Conservation (phyloP, 129 eudicot genomes). For the Arctium minus region DNA sequence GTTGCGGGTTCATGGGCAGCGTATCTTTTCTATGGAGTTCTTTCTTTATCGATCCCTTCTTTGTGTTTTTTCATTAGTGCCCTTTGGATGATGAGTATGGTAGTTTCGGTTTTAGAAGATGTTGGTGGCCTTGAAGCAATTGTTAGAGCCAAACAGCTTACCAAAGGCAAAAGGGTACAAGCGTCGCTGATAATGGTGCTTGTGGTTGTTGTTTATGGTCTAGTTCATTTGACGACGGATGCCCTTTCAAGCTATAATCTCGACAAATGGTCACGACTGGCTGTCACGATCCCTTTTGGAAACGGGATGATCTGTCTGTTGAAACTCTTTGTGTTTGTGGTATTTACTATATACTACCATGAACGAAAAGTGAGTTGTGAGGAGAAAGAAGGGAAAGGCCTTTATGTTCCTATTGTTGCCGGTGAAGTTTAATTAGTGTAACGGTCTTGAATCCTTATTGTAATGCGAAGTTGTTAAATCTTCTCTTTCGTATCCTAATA, state of each 20-base stretch:
- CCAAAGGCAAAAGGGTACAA: constrained; percentile 17
- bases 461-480: background rate
- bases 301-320: constrained; percentile 11
- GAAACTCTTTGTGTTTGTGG: constrained; percentile 32
- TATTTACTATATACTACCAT: constrained; percentile 28
- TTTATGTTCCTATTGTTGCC: constrained; percentile 19
- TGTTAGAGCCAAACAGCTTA: constrained; percentile 10
- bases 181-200: constrained; percentile 9
- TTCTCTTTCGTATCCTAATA: background rate
- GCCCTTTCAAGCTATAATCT: background rate
- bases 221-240: background rate
- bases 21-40: background rate
- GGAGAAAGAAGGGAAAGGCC: constrained; percentile 7
- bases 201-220: background rate
- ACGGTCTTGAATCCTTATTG: background rate
- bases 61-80: constrained; percentile 1
- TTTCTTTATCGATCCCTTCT: background rate
- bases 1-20: background rate
- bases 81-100: constrained; percentile 30
- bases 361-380: constrained; percentile 17
- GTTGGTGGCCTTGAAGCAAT: constrained; percentile 25
- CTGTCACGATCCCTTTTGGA: constrained; percentile 4
- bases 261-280: constrained; percentile 4
- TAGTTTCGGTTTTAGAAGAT: constrained; percentile 46
- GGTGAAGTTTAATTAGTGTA: background rate